A percentile compares a stretch with the other conserved stretches of the same genome.
These are phyloP conservation scores for Amauroascus niger DNA, from an alignment of 2,329 filamentous ascomycete species.

Conservation along the genomic window DNA sequence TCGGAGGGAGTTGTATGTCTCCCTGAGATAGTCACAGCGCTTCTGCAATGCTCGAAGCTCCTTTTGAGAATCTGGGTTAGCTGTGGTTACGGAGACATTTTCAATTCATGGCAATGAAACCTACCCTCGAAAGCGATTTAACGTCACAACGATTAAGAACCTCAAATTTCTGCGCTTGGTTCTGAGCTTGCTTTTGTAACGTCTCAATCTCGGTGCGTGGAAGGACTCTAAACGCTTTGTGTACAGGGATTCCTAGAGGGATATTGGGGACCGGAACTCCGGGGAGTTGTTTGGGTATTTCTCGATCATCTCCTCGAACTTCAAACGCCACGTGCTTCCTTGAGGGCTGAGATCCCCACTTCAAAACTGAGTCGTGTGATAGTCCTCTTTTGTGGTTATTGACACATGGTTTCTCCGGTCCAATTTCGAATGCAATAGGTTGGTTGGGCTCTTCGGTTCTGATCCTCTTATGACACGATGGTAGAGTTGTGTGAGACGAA, in stretches of 20 bases:
- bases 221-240: conserved; percentile 18
- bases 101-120: conserved; percentile 1
- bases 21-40: conserved; percentile 66
- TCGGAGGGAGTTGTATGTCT: conserved; percentile 64
- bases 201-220: conserved; percentile 19
- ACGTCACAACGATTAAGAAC: conserved; percentile 22
- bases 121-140: conserved; percentile 22
- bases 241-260: conserved; percentile 18
- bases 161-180: conserved; percentile 22
- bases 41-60: conserved; percentile 69
- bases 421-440: background rate
- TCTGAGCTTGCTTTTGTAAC: conserved; percentile 21
- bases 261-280: conserved; percentile 11
- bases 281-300: conserved; percentile 5
- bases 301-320: background rate
- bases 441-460: background rate
- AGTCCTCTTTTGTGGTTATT: conserved; percentile 7
- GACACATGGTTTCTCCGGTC: background rate
- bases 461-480: background rate
- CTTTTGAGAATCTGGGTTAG: conserved; percentile 30
- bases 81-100: background rate
- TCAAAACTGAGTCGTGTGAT: conserved; percentile 9
- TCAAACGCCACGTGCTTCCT: conserved; percentile 3
- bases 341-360: conserved; percentile 1
- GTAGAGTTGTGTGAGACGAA: background rate